Evolutionary conservation across 2,329 filamentous ascomycete genomes (phyloP), one percentile per base, ranked within the genome.

Genomic region (Claviceps sp.): DNA sequence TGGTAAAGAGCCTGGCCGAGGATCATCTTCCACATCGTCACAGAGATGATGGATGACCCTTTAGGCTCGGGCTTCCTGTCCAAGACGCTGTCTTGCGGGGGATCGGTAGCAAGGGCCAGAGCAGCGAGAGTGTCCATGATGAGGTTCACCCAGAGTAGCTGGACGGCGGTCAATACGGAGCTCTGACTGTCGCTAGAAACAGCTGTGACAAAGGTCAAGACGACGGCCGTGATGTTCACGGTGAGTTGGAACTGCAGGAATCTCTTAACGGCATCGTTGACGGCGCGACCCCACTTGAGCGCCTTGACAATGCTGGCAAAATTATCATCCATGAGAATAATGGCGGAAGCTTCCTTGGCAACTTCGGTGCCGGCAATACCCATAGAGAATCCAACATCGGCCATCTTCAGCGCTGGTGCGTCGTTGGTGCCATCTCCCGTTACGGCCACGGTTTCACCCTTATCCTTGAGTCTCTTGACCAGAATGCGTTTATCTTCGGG

Each of bases 21-120:
- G 56, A 97, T 96, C 91, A 97, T 97, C 75, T 97, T 97, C 91
- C 91, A 95, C 91, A 97, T 97, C 18, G 85, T 90, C 37, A 85
- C 73, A 1, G 89, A 94, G 60, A 97, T 93, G 55, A 82, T 80
- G 43, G 74, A 72, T 4, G 76, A 65, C 24, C 73, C 75, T 61
- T 76, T 77, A 54, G 69, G 73, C 61, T 81, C 78, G 1, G 78
- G 78, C 67, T 88, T 89, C 52, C 89, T 81, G 59, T 95, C 74
- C 49, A 95, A 72, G 26, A 95, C 84, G 58, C 81, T 85, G 50
- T 86, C 83, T 13, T 85, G 85, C 0, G 89, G 89, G n/a, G 89
- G 87, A 64, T 95, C 89, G 1, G 89, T 95, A 1, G 89, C 89
- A 50, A 95, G 78, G 8, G 89, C 89, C 42, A 95, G 75, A 16